A percentile compares a stretch with the other conserved stretches of the same genome.
phyloP scores from a whole-genome alignment of 208 protist species.

The Leishmania braziliensis region DNA sequence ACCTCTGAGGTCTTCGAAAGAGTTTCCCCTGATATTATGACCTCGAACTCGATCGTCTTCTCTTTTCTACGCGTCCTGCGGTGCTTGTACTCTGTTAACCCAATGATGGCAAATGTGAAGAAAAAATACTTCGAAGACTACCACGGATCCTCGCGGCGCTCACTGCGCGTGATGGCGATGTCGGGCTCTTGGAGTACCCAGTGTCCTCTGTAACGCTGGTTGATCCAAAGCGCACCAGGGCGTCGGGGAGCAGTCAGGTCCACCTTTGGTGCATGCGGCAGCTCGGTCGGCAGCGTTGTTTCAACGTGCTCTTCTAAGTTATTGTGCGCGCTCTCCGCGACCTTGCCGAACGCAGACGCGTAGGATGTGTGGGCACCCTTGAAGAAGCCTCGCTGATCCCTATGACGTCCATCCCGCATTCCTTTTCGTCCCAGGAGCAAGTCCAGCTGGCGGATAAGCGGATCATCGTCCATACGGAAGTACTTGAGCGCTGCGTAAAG shows the following conservation, averaged over 20 bases:
- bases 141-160: conserved; percentile 84
- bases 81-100: neutral
- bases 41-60: neutral
- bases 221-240: conserved; percentile 55
- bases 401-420: conserved; percentile 47
- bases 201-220: conserved; percentile 69
- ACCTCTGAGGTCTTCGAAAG: neutral
- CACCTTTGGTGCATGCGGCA: conserved; percentile 74
- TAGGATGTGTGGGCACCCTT: conserved; percentile 20
- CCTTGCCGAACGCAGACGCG: neutral
- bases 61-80: neutral
- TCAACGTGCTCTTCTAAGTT: conserved; percentile 55
- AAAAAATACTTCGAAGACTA: conserved; percentile 24
- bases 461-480: conserved; percentile 83
- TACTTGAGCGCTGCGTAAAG: conserved; percentile 72
- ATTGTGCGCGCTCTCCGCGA: neutral
- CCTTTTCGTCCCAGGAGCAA: conserved; percentile 65
- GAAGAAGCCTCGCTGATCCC: conserved; percentile 29
- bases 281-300: conserved; percentile 72
- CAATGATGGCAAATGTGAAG: conserved; percentile 10
- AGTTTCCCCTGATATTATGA: neutral
- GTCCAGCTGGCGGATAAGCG: conserved; percentile 83
- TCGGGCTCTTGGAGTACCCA: conserved; percentile 90
- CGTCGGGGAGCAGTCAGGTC: conserved; percentile 45
- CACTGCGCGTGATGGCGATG: conserved; percentile 81